A percentile compares a stretch with the other conserved stretches of the same genome.
Evolutionary conservation across 345 rosid genomes (phyloP).

Genomic region (Moricandia arvensis): DNA sequence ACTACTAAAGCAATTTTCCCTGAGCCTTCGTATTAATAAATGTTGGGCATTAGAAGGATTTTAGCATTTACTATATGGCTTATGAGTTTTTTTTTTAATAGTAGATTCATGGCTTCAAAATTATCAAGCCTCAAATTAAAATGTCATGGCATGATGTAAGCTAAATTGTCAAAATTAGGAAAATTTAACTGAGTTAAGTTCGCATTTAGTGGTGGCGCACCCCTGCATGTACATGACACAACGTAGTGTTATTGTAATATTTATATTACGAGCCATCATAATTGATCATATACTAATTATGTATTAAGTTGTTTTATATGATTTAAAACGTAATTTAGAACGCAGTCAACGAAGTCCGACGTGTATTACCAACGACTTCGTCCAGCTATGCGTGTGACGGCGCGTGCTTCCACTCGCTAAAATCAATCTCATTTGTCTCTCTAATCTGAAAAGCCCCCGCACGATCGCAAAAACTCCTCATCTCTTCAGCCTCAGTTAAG

Average conservation of each 20-base stretch:
- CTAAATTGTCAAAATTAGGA: too few species aligned
- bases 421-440: neutral
- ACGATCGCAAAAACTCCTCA: slow-evolving; percentile 20
- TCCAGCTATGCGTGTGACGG: slow-evolving; percentile 31
- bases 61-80: neutral
- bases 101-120: too few species aligned
- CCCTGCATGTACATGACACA: neutral
- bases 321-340: too few species aligned
- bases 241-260: neutral
- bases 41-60: neutral
- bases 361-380: slow-evolving; percentile 25
- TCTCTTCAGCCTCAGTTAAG: neutral
- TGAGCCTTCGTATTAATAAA: neutral
- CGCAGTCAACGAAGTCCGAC: too few species aligned
- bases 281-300: neutral
- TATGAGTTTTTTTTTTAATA: too few species aligned
- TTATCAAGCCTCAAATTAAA: too few species aligned
- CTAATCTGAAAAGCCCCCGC: slow-evolving; percentile 32
- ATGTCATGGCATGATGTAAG: too few species aligned
- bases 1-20: neutral
- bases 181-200: neutral
- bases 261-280: slow-evolving; percentile 8
- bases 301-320: too few species aligned
- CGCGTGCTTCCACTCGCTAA: slow-evolving; percentile 13
- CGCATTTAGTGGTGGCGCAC: too few species aligned